A percentile compares a stretch with the other conserved stretches of the same genome.
Evolutionary conservation across 208 protist species (phyloP).

Genomic region (Trypanosoma caninum): DNA sequence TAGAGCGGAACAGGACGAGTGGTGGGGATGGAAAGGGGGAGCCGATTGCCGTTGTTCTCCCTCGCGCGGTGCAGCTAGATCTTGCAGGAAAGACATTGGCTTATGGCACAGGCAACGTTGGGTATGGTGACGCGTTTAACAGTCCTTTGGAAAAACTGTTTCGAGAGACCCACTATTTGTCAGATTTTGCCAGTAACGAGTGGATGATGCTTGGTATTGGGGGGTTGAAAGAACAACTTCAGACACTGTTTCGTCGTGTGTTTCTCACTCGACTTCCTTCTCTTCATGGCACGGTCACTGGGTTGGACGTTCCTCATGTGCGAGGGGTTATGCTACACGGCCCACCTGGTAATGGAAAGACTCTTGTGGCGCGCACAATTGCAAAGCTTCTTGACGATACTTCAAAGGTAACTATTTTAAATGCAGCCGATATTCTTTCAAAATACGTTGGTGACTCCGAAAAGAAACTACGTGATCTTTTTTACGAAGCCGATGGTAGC

Average conservation of each 20-base stretch:
- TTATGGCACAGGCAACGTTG: neutral
- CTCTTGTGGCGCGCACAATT: conserved; percentile 99
- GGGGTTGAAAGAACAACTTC: conserved; percentile 94
- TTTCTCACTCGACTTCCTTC: conserved; percentile 96
- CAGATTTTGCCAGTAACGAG: conserved; percentile 27
- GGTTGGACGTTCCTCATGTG: conserved; percentile 96
- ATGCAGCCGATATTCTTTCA: conserved; percentile 97
- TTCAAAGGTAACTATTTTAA: conserved; percentile 85
- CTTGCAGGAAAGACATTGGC: conserved; percentile 13
- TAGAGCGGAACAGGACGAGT: neutral
- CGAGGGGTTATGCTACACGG: conserved; percentile 98
- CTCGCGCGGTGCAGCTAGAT: conserved; percentile 48
- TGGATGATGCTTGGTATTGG: conserved; percentile 91
- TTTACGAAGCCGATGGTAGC: conserved; percentile 93
- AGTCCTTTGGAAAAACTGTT: conserved; percentile 61
- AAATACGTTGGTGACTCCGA: conserved; percentile 99
- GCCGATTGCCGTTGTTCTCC: conserved; percentile 29
- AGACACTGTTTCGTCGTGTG: conserved; percentile 96
- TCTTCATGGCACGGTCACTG: conserved; percentile 47
- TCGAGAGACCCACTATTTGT: conserved; percentile 6
- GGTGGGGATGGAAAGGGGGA: conserved; percentile 6
- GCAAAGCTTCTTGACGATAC: conserved; percentile 94
- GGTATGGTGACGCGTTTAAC: conserved; percentile 5
- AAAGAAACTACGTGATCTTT: conserved; percentile 98
- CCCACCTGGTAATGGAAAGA: conserved; percentile 99